Base-by-base conservation (phyloP, 495 filamentous ascomycete species). In the Bacidia gigantensis region DNA sequence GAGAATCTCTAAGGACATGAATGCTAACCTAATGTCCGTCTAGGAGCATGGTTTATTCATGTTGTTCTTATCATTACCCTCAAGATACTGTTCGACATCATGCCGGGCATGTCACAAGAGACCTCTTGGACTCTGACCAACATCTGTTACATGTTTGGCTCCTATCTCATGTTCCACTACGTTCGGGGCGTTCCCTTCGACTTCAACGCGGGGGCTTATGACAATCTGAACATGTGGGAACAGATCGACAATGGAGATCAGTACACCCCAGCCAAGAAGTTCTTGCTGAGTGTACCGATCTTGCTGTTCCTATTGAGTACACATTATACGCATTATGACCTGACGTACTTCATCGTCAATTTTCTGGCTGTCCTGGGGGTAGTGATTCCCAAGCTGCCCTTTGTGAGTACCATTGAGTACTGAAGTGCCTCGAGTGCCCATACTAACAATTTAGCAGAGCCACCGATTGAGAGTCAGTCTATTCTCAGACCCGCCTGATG, bases 201-300 rank as follows among this genome's bases (percentile, higher is more conserved):
- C 63, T 98, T 97, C 77, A 96, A 98, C 65, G 82, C 87, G n/a
- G 92, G 92, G 46, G 92, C 92, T 54, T 98, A 95, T 72, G 92
- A 98, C 69, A 96, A 97, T 64, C 77, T 97, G 58, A 97, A 96
- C 70, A 95, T 98, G 89, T 98, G 92, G 92, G 92, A 98, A 73
- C 92, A 98, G 73, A 98, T 98, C 64, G 92, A 98, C 72, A 92
- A 98, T 61, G 92, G 92, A 25, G 92, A 92, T 66, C 92, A 98
- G 65, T 98, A 96, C 71, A 98, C 92, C 3, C 92, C 92, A 11
- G 81, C 92, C 51, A 98, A 98, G 78, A 98, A 98, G 68, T 98
- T 96, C 67, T 69, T 98, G 54, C 79, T 98, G 60, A 87, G 81
- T 54, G 92, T 96, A 45, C 92, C 92, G 26, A 89, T 98, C 56